These are phyloP conservation scores for Saturnispora sanitii DNA, from an alignment of 805 yeast species.

Conservation along the genomic window DNA sequence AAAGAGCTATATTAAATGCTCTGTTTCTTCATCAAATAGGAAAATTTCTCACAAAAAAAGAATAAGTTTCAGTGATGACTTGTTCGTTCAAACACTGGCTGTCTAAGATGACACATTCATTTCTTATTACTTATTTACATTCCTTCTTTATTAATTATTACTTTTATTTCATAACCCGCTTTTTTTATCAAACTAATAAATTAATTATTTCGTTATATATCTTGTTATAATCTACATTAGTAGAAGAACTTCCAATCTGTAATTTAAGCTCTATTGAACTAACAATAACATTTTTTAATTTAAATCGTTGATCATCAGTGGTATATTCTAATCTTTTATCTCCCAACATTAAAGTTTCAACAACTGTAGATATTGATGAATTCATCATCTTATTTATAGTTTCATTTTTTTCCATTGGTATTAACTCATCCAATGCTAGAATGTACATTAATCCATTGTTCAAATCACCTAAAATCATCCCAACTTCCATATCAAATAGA, in stretches of 20 bases:
- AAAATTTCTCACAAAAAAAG: neutral
- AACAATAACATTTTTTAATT: neutral
- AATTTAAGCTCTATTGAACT: neutral
- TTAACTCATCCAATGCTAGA: neutral
- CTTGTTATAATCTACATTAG: neutral
- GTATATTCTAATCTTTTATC: neutral
- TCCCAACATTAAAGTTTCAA: neutral
- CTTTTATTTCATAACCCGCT: neutral
- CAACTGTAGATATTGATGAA: neutral
- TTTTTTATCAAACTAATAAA: neutral
- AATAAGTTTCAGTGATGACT: conserved; percentile 2
- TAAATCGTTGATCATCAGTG: neutral
- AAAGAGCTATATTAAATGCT: neutral
- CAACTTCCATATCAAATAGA: neutral
- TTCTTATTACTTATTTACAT: neutral
- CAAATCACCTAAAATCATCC: neutral
- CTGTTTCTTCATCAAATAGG: neutral
- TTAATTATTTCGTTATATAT: neutral
- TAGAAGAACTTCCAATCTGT: too few relatives aligned
- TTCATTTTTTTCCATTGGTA: neutral
- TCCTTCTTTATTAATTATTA: neutral
- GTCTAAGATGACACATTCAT: too few relatives aligned
- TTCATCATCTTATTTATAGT: neutral
- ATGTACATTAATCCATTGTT: neutral
- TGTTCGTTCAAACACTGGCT: neutral